phyloP scores from a whole-genome alignment of 768 basidiomycete genomes.

The Trametes cingulata region DNA sequence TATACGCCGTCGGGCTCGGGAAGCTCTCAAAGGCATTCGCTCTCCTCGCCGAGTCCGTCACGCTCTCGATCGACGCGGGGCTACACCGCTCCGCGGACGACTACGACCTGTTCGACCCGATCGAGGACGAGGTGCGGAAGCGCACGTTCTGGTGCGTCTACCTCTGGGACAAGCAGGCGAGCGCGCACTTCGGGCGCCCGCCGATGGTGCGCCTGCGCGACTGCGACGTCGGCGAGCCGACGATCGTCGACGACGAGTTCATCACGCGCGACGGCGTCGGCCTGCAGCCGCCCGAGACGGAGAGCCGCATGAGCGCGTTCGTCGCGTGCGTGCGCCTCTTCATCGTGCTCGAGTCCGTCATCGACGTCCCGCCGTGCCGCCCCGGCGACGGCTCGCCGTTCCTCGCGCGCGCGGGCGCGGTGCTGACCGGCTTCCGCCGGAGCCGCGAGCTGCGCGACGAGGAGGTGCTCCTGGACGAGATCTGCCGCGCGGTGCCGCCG shows the following conservation, averaged over 20 bases:
- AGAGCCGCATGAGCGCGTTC: conserved; percentile 81
- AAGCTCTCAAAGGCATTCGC: conserved; percentile 86
- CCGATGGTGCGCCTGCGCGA: conserved; percentile 85
- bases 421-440: conserved; percentile 62
- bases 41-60: conserved; percentile 83
- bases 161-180: conserved; percentile 93
- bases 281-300: conserved; percentile 66
- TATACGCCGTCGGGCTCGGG: conserved; percentile 89
- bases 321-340: conserved; percentile 74
- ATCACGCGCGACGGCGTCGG: conserved; percentile 73
- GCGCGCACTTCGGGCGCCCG: conserved; percentile 87
- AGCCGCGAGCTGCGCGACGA: conserved; percentile 76
- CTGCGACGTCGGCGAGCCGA: conserved; percentile 88
- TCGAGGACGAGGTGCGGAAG: conserved; percentile 90
- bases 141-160: conserved; percentile 97
- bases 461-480: conserved; percentile 79
- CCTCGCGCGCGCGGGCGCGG: conserved; percentile 66
- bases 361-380: conserved; percentile 77
- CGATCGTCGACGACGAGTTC: conserved; percentile 86
- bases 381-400: conserved; percentile 75
- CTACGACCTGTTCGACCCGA: conserved; percentile 84
- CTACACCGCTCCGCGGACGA: conserved; percentile 85
- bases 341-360: conserved; percentile 85
- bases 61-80: conserved; percentile 86
- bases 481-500: conserved; percentile 65